A percentile compares a stretch with the other conserved stretches of the same genome.
phyloP scores from a whole-genome alignment of 1,139 yeast genomes.

The Suhomyces yuchorum region DNA sequence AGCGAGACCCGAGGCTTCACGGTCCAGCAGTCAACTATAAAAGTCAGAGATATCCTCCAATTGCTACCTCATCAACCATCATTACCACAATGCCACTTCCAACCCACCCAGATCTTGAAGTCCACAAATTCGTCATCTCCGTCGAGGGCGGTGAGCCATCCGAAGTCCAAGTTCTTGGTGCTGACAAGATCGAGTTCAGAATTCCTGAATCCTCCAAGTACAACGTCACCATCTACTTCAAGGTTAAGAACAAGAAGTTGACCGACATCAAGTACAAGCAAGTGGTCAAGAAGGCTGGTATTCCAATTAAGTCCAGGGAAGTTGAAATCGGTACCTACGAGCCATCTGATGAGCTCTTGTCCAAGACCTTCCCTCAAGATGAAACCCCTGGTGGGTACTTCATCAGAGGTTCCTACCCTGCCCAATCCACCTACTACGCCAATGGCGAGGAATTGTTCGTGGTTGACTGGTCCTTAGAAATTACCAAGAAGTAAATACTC shows the following conservation, averaged over 20 bases:
- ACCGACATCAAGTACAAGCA: conserved; percentile 40
- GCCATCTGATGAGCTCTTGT: conserved; percentile 34
- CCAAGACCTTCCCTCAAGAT: conserved; percentile 37
- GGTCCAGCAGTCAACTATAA: conserved; percentile 1
- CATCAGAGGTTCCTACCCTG: conserved; percentile 39
- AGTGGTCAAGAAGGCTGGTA: conserved; percentile 42
- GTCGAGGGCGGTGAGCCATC: conserved; percentile 35
- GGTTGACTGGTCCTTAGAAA: conserved; percentile 40
- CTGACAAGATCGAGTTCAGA: conserved; percentile 31
- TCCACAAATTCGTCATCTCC: conserved; percentile 34
- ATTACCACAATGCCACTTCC: conserved; percentile 14
- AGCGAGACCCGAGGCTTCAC: conserved; percentile 4
- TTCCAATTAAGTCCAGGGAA: conserved; percentile 37
- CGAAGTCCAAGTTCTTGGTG: conserved; percentile 33
- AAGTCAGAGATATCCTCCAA: not conserved
- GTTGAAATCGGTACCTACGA: conserved; percentile 35
- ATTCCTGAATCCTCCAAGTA: conserved; percentile 47
- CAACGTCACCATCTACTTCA: conserved; percentile 36
- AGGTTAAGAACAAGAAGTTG: conserved; percentile 34
- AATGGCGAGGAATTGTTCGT: conserved; percentile 33
- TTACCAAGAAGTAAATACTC: conserved; percentile 28
- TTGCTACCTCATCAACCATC: not conserved
- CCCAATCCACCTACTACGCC: conserved; percentile 38
- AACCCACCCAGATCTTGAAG: conserved; percentile 36
- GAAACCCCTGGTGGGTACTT: conserved; percentile 46